Evolutionary conservation across 2,329 filamentous ascomycete genomes (phyloP), one percentile per base, ranked within the genome.

Genomic region (Colletotrichum sp.): DNA sequence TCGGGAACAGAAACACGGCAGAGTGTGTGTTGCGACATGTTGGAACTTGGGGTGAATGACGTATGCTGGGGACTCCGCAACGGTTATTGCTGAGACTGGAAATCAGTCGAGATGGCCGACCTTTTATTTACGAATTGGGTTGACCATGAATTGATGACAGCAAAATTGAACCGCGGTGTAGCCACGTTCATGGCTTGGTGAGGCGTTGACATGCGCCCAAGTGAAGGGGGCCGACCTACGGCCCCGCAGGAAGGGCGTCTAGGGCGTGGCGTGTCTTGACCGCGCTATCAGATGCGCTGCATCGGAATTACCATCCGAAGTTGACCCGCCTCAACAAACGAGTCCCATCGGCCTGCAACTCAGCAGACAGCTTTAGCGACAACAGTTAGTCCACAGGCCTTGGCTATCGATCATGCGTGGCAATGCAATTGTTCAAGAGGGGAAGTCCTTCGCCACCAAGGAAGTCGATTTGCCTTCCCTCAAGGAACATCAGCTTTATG

Each of bases 41-140:
- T 21, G 27, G 24, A 24, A 24, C 24, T 24, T 24, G 24, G n/a
- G 8, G 27, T 31, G 16, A n/a, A 29, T 3, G 12, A 15, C 5
- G 6, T 16, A 13, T 1, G 16, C 12, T 58, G 2, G 27, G 9
- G 16, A 33, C 1, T n/a, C 2, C 9, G 8, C 2, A 5, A 2
- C 5, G 9, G 13, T 15, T 58, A 18, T 15, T 27, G 18, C 16
- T 58, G 15, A 13, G 16, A 21, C 18, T 33, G n/a, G 29, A 16
- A 18, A 57, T 11, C 15, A 11, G 9, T 12, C 6, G 18, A 58
- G 12, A 18, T 33, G 16, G 11, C 55, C 55, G 5, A 15, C 29
- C 21, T 58, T 33, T 58, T 33, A n/a, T 58, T 8, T 1, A 18
- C 55, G 16, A 33, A n/a, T 33, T 5, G 5, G 9, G 9, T 21